Evolutionary conservation across 2,329 filamentous ascomycete genomes (phyloP).

Genomic region (Xylaria polymorpha): DNA sequence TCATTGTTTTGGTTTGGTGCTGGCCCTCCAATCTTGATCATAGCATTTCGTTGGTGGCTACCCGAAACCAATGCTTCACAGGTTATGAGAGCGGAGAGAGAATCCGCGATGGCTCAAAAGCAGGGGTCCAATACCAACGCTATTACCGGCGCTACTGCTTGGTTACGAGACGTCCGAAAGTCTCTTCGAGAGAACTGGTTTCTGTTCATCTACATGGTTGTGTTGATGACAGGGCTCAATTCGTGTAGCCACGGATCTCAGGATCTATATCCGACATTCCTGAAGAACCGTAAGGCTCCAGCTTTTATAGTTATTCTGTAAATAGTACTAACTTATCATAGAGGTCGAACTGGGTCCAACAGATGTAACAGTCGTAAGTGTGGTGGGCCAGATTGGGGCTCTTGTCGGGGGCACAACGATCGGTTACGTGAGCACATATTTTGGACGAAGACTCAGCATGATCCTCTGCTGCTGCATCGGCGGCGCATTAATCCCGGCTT

Average conservation of each 20-base stretch:
- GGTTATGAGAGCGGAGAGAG: conserved; percentile 35
- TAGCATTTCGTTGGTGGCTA: conserved; percentile 39
- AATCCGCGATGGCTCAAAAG: conserved; percentile 13
- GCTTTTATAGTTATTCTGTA: background rate
- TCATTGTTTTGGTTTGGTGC: conserved; percentile 40
- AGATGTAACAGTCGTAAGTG: conserved; percentile 35
- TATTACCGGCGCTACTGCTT: conserved; percentile 23
- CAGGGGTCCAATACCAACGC: conserved; percentile 6
- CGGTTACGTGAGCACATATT: conserved; percentile 38
- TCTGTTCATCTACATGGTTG: conserved; percentile 38
- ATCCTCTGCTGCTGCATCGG: conserved; percentile 37
- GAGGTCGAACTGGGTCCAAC: conserved; percentile 36
- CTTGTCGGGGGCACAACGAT: conserved; percentile 20
- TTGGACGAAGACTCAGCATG: conserved; percentile 39
- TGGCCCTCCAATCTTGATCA: conserved; percentile 37
- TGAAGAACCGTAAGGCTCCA: conserved; percentile 37
- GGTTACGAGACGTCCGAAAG: conserved; percentile 32
- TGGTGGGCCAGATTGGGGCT: conserved; percentile 36
- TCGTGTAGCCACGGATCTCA: conserved; percentile 36
- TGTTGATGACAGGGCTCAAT: conserved; percentile 39
- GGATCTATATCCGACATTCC: conserved; percentile 39
- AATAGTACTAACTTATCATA: conserved; percentile 20
- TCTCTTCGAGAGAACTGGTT: conserved; percentile 37
- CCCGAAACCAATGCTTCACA: conserved; percentile 40
- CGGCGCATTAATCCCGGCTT: conserved; percentile 32